phyloP scores from a whole-genome alignment of 2,329 filamentous ascomycete genomes.

The Coniella lustricola region DNA sequence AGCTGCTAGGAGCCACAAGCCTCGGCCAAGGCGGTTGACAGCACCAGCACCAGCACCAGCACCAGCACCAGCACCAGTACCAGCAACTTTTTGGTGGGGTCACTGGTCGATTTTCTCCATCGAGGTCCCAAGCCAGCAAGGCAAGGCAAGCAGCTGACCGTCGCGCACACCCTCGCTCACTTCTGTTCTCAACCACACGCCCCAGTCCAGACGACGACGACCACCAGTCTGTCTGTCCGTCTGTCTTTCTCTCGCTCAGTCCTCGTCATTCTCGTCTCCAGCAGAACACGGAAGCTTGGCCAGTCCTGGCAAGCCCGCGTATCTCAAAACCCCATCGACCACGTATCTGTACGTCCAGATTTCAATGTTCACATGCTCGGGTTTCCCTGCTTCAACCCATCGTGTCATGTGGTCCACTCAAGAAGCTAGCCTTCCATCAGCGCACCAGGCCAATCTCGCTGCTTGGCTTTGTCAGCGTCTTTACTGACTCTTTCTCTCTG shows the following conservation, averaged over 20 bases:
- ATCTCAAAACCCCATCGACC: too few species aligned
- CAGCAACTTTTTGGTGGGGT: constrained; percentile 6
- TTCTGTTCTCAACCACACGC: background rate
- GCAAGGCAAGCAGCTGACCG: constrained; percentile 2
- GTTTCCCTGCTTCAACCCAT: background rate
- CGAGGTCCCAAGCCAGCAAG: background rate
- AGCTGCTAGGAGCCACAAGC: background rate
- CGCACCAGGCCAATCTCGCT: background rate
- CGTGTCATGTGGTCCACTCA: background rate
- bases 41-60: too few species aligned
- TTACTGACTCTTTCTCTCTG: constrained; percentile 3
- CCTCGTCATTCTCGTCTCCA: too few species aligned
- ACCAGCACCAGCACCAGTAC: too few species aligned
- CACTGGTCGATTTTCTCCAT: constrained; percentile 3
- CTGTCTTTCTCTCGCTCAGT: too few species aligned
- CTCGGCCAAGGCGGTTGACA: constrained; percentile 2
- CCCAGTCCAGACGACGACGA: too few species aligned
- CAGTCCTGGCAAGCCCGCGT: too few species aligned
- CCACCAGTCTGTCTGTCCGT: too few species aligned
- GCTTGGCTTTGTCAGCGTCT: background rate
- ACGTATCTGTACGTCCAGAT: background rate
- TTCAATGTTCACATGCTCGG: constrained; percentile 2
- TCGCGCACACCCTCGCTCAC: constrained; percentile 2
- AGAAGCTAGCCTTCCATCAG: background rate
- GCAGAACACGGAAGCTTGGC: too few species aligned